A percentile compares a stretch with the other conserved stretches of the same genome.
Evolutionary conservation across 192 early-diverging fungal species (phyloP).

Genomic region (Coemansia sp.): DNA sequence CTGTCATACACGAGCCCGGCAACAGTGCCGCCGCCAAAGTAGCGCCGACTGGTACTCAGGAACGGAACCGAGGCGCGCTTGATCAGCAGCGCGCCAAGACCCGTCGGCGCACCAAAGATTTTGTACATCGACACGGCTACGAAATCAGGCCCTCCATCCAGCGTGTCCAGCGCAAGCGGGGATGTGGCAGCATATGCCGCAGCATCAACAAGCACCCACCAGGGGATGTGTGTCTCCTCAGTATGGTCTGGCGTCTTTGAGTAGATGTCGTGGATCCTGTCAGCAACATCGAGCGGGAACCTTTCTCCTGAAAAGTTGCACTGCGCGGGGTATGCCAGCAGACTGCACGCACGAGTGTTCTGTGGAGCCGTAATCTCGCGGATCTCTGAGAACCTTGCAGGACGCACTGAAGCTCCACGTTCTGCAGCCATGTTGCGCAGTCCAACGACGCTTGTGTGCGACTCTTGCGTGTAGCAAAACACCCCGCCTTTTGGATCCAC

Average conservation of each 20-base stretch:
- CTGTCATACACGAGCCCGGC: slow-evolving; percentile 57
- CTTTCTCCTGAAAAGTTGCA: slow-evolving; percentile 80
- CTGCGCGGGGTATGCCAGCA: slow-evolving; percentile 81
- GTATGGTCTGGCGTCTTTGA: background rate
- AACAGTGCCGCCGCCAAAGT: slow-evolving; percentile 84
- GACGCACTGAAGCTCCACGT: slow-evolving; percentile 18
- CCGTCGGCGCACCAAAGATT: slow-evolving; percentile 84
- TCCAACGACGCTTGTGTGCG: slow-evolving; percentile 78
- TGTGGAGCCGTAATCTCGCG: slow-evolving; percentile 16
- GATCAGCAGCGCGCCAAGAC: slow-evolving; percentile 75
- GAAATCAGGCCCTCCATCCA: slow-evolving; percentile 63
- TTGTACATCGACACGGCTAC: slow-evolving; percentile 82
- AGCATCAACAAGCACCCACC: slow-evolving; percentile 70
- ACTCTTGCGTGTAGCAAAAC: slow-evolving; percentile 64
- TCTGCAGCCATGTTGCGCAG: slow-evolving; percentile 60
- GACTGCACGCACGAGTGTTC: slow-evolving; percentile 25
- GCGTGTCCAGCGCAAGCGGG: slow-evolving; percentile 58
- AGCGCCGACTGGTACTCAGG: slow-evolving; percentile 60
- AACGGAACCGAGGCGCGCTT: slow-evolving; percentile 54
- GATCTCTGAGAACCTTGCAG: slow-evolving; percentile 33
- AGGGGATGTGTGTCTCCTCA: slow-evolving; percentile 31
- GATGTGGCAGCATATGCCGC: slow-evolving; percentile 70
- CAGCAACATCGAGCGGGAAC: slow-evolving; percentile 65
- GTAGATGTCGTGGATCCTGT: slow-evolving; percentile 37
- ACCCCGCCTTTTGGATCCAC: slow-evolving; percentile 44